phyloP scores from a whole-genome alignment of 305 asterid genomes.

The Fraxinus albicans region DNA sequence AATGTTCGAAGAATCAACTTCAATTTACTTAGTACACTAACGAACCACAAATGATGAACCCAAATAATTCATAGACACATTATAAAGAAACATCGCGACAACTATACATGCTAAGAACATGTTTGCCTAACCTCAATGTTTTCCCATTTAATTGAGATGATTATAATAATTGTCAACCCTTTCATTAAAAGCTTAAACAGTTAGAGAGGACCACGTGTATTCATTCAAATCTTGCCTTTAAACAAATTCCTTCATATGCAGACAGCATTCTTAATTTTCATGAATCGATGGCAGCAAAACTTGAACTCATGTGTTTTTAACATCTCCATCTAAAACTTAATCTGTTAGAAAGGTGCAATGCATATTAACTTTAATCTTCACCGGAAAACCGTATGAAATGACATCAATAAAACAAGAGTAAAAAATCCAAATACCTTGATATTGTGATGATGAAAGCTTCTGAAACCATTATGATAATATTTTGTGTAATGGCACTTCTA shows the following conservation, averaged over 20 bases:
- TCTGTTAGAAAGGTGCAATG: not conserved
- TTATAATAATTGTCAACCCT: not conserved
- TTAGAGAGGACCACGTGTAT: no score
- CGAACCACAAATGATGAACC: no score
- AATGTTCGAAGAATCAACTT: not conserved
- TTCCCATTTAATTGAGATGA: not conserved
- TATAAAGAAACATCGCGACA: not conserved
- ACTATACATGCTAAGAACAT: not conserved
- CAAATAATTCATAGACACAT: not conserved
- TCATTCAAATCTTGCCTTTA: no score
- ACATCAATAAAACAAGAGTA: not conserved
- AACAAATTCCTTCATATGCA: not conserved
- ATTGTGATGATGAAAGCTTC: constrained; percentile 42
- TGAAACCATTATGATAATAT: constrained; percentile 40
- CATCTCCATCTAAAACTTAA: not conserved
- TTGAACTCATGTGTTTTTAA: not conserved
- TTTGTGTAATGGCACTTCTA: constrained; percentile 33
- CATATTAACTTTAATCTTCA: not conserved
- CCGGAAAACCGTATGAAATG: not conserved
- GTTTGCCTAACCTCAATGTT: not conserved
- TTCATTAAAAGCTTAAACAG: no score
- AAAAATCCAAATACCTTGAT: constrained; percentile 36
- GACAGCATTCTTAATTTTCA: not conserved
- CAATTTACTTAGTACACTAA: not conserved
- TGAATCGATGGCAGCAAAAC: not conserved